A percentile compares a stretch with the other conserved stretches of the same genome.
These are phyloP conservation scores for Alternaria panax DNA, from an alignment of 2,329 filamentous ascomycete species.

Conservation along the genomic window DNA sequence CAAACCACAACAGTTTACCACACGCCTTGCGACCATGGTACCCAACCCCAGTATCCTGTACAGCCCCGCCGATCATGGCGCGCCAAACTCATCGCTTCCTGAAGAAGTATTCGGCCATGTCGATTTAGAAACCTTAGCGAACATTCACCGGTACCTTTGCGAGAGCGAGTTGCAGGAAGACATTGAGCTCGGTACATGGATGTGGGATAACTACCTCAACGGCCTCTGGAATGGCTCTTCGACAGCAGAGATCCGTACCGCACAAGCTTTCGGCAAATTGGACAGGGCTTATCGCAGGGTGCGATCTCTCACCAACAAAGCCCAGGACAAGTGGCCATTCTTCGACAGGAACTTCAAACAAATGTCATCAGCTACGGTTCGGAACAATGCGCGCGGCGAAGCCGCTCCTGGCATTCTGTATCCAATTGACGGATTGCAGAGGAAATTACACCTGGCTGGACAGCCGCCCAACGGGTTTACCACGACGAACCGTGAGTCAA, in stretches of 20 bases:
- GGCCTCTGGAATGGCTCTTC: slow-evolving; percentile 12
- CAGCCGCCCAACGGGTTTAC: neutral
- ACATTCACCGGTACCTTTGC: slow-evolving; percentile 31
- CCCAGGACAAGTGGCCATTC: slow-evolving; percentile 45
- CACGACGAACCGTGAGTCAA: slow-evolving; percentile 2
- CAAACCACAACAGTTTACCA: neutral
- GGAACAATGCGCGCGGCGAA: slow-evolving; percentile 28
- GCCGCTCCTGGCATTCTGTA: slow-evolving; percentile 17
- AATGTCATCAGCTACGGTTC: slow-evolving; percentile 29
- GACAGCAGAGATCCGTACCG: slow-evolving; percentile 24
- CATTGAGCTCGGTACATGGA: slow-evolving; percentile 29
- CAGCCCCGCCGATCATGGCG: slow-evolving; percentile 4
- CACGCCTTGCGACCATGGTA: slow-evolving; percentile 15
- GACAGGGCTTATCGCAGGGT: slow-evolving; percentile 41
- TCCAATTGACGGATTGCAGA: slow-evolving; percentile 5
- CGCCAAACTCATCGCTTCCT: slow-evolving; percentile 18
- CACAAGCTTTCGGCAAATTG: slow-evolving; percentile 33
- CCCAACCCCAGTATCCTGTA: slow-evolving; percentile 2
- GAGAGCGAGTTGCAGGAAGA: slow-evolving; percentile 34
- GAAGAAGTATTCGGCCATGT: slow-evolving; percentile 31
- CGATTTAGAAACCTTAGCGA: slow-evolving; percentile 29
- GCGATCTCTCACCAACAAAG: slow-evolving; percentile 36
- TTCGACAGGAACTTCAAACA: slow-evolving; percentile 33
- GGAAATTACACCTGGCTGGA: neutral
- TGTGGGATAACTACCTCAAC: slow-evolving; percentile 32